These are phyloP conservation scores for Oryza meyeriana DNA, from an alignment of 176 grass and related monocot genomes.

Conservation along the genomic window DNA sequence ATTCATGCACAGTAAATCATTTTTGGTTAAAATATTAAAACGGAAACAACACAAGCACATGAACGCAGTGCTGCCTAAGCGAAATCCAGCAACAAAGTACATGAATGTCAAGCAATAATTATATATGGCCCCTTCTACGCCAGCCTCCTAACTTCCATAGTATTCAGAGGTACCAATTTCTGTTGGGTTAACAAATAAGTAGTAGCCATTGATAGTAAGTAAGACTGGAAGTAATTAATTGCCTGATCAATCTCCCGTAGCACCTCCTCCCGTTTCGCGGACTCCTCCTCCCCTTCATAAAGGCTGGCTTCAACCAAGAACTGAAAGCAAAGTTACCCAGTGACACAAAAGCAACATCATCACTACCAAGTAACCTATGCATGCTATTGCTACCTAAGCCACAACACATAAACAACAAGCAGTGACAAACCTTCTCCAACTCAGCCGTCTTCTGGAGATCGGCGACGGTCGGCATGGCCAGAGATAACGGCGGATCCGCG, in stretches of 20 bases:
- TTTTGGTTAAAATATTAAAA: neutral
- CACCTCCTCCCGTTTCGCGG: slow-evolving; percentile 68
- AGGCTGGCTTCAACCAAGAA: slow-evolving; percentile 71
- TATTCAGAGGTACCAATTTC: slow-evolving; percentile 4
- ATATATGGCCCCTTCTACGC: neutral
- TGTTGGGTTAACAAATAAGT: neutral
- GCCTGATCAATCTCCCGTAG: slow-evolving; percentile 73
- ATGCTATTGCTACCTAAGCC: neutral
- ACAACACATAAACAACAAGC: neutral
- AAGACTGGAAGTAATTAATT: neutral
- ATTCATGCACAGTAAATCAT: neutral
- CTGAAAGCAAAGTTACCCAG: slow-evolving; percentile 24
- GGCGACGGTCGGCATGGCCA: slow-evolving; percentile 51
- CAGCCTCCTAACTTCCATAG: neutral
- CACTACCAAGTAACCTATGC: neutral
- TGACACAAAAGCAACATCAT: neutral
- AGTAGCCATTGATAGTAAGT: neutral
- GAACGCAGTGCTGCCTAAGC: neutral
- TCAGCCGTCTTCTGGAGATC: slow-evolving; percentile 71
- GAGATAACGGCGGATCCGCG: slow-evolving; percentile 64
- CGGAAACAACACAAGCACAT: neutral
- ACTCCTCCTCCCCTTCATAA: slow-evolving; percentile 71
- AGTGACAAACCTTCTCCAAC: slow-evolving; percentile 57
- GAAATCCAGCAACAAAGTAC: neutral
- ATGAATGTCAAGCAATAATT: neutral